Conservation (phyloP, 1,139 yeast species). For the Arxiozyma telluris region DNA sequence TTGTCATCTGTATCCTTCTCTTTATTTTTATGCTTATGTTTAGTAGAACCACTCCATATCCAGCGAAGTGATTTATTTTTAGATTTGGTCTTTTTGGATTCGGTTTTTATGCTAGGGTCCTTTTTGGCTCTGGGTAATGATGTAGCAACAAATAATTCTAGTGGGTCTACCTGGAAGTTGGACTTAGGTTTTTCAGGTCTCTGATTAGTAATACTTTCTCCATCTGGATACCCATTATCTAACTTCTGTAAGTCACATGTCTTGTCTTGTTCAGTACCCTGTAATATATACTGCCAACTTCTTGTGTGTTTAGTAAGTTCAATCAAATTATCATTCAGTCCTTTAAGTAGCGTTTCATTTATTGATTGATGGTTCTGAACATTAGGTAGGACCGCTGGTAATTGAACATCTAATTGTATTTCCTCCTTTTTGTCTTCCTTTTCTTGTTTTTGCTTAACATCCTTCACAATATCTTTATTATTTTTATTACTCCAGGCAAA, state of each 20-base stretch:
- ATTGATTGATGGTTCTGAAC: background rate
- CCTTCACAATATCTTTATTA: background rate
- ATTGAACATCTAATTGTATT: background rate
- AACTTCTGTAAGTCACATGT: background rate
- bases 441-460: background rate
- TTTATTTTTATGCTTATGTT: conserved; percentile 7
- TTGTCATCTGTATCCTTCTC: background rate
- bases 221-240: background rate
- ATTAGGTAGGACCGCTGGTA: background rate
- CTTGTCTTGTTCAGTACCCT: background rate
- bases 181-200: conserved; percentile 8
- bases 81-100: conserved; percentile 3
- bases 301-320: background rate
- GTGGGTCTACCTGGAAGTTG: conserved; percentile 25
- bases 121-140: conserved; percentile 21
- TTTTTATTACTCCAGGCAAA: conserved; percentile 23
- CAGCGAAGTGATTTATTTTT: conserved; percentile 18
- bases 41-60: conserved; percentile 19
- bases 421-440: background rate
- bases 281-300: conserved; percentile 6
- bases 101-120: conserved; percentile 7
- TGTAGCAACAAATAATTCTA: conserved; percentile 21
- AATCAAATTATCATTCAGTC: background rate
- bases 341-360: background rate
- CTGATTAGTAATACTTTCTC: background rate